Conservation (phyloP, 2,329 filamentous ascomycete genomes). For the Metarhizium sp. region DNA sequence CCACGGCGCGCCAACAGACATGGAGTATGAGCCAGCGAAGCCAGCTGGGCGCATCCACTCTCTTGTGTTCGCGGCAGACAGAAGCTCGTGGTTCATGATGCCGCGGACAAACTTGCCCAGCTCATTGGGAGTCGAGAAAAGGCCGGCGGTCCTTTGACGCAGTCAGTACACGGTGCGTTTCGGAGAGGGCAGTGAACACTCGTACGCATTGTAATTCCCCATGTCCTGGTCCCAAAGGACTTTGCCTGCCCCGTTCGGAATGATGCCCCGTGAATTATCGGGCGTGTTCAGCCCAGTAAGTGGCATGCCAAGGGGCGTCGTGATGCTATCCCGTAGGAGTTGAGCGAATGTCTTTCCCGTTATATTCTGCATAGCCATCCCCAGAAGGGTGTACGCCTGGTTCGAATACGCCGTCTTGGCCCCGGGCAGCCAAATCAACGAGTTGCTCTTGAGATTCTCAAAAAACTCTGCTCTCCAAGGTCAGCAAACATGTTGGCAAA, state of each 20-base stretch:
- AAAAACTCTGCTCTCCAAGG: neutral
- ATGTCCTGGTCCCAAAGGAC: too few species aligned
- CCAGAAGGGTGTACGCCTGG: slow-evolving; percentile 1
- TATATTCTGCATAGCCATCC: neutral
- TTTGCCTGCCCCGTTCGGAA: too few species aligned
- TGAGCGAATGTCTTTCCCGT: slow-evolving; percentile 1
- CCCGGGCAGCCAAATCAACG: neutral
- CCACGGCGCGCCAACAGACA: too few species aligned
- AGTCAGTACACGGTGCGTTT: neutral
- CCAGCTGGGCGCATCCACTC: too few species aligned
- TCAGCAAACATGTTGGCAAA: neutral
- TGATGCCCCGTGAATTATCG: too few species aligned
- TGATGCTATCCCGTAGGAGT: neutral
- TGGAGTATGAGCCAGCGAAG: too few species aligned
- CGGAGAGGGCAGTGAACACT: too few species aligned
- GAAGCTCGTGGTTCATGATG: slow-evolving; percentile 12
- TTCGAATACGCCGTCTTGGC: neutral
- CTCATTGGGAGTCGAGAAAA: slow-evolving; percentile 20
- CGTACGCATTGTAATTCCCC: too few species aligned
- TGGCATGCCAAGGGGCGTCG: too few species aligned
- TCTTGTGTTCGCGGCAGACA: too few species aligned
- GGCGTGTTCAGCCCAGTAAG: too few species aligned
- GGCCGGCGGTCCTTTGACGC: slow-evolving; percentile 16
- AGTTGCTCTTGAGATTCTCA: too few species aligned
- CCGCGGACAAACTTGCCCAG: slow-evolving; percentile 15